Evolutionary conservation across 1,284 basidiomycete species (phyloP), one percentile per base, ranked within the genome.

Genomic region (Malassezia japonica): DNA sequence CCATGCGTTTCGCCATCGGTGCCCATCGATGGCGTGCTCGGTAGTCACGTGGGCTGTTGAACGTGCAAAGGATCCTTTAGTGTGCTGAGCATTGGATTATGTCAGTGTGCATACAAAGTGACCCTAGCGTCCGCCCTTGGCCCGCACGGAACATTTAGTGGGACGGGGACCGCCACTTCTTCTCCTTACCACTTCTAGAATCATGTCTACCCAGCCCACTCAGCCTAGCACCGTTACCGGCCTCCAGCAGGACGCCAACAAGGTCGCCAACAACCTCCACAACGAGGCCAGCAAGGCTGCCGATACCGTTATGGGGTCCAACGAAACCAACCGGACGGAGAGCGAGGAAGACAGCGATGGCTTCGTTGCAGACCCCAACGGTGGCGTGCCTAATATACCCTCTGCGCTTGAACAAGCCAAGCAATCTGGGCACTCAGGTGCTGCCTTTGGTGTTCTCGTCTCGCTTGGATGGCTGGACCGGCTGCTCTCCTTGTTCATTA

Each of bases 401-500:
- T 59, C 60, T 1, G 58, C 60, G 6, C 46, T 64, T 1, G 56
- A 64, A 33, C 56, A 60, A 36, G 62, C 62, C 5, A 50, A 56
- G 6, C 36, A 53, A 23, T 57, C 62, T 15, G 37, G 23, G 9
- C 21, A 32, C 28, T 53, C 38, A 6, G 48, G 56, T 12, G 60
- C 57, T 0, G 60, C 62, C 27, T 58, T 56, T 15, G 48, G 52
- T 12, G 15, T 64, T 3, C 55, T 64, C 2, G 58, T 64, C 35
- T 64, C 62, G 3, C 70, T 79, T n/a, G 67, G 73, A 7, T 75
- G 75, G 62, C 74, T 83, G 0, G 86, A 88, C 69, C 79, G 82
- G 13, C 77, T 86, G 0, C 76, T 89, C 1, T 82, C 85, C 0
- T 79, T 83, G 0, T 77, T 82, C 39, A 83, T 90, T 45, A 75